Evolutionary conservation across 345 rosid genomes (phyloP).

Genomic region (Aquilaria sinensis): DNA sequence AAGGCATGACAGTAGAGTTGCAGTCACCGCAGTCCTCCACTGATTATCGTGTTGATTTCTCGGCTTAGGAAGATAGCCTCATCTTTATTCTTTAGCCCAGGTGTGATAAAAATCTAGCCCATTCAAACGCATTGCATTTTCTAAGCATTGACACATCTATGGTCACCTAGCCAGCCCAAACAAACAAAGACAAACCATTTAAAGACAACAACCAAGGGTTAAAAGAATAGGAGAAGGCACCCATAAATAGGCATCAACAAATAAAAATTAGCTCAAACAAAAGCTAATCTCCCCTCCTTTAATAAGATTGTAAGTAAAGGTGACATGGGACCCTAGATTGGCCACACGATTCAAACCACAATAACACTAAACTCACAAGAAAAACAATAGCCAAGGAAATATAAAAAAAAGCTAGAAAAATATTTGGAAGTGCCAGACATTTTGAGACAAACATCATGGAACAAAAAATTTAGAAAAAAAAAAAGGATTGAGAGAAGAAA

Average conservation of each 20-base stretch:
- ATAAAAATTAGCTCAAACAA: constrained; percentile 1
- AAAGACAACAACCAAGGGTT: not conserved
- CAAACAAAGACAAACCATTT: not conserved
- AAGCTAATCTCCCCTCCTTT: not conserved
- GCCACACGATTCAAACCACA: not conserved
- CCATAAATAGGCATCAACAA: not conserved
- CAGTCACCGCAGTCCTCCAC: too few relatives aligned
- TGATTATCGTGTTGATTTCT: too few relatives aligned
- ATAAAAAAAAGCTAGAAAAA: not conserved
- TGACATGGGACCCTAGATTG: constrained; percentile 10
- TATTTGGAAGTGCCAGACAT: not conserved
- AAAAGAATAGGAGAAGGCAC: not conserved
- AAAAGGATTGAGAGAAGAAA: constrained; percentile 2
- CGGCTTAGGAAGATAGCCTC: too few relatives aligned
- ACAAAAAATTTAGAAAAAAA: not conserved
- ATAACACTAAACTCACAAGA: not conserved
- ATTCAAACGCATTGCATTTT: too few relatives aligned
- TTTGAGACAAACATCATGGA: not conserved
- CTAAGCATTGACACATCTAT: not conserved
- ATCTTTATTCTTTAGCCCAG: too few relatives aligned
- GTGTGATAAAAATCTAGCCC: too few relatives aligned
- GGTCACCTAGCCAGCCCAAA: constrained; percentile 3
- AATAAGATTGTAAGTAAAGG: not conserved
- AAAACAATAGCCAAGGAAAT: not conserved
- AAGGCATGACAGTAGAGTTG: too few relatives aligned